Evolutionary conservation across 768 basidiomycete genomes (phyloP), one percentile per base, ranked within the genome.

Genomic region (Kwoniella dendrophila): DNA sequence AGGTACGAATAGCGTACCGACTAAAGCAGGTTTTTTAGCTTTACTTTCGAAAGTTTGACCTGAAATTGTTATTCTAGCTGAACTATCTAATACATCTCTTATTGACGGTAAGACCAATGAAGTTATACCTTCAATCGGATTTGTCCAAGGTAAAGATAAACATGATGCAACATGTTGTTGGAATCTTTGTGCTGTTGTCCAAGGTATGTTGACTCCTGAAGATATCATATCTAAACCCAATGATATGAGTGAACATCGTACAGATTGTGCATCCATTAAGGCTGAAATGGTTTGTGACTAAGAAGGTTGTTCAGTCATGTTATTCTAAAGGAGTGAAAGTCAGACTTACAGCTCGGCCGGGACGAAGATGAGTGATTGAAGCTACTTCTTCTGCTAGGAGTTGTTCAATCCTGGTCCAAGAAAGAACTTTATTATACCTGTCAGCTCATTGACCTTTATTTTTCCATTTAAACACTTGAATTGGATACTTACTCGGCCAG

Each of bases 101-200:
- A 74, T 29, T 4, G 68, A 53, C 7, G 73, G 70, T 0, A 74
- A 33, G 22, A 74, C 47, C 7, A 70, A n/a, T 14, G 56, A 27
- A 2, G 55, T 60, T n/a, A 70, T 26, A 3, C 66, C 56, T 27
- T 70, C 66, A 24, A 45, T 40, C 1, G 66, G 65, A n/a, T 55
- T 38, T 3, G 58, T 16, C 68, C 70, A 71, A 0, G 73, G 70
- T 2, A 64, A 20, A 16, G 55, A 50, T 22, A 70, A 69, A 14
- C 51, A 43, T 3, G 70, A 66, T 10, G 73, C 70, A 14, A 71
- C 70, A 49, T 74, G 70, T 51, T 70, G 73, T 33, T 74, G 73
- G 56, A 74, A 68, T 4, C 66, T 44, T 47, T 74, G 73, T 4
- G 64, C 64, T 10, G 36, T 26, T 0, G 36, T 27, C 60, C 66